A percentile compares a stretch with the other conserved stretches of the same genome.
These are phyloP conservation scores for Macrophomina tecta DNA, from an alignment of 2,329 filamentous ascomycete genomes.

Conservation along the genomic window DNA sequence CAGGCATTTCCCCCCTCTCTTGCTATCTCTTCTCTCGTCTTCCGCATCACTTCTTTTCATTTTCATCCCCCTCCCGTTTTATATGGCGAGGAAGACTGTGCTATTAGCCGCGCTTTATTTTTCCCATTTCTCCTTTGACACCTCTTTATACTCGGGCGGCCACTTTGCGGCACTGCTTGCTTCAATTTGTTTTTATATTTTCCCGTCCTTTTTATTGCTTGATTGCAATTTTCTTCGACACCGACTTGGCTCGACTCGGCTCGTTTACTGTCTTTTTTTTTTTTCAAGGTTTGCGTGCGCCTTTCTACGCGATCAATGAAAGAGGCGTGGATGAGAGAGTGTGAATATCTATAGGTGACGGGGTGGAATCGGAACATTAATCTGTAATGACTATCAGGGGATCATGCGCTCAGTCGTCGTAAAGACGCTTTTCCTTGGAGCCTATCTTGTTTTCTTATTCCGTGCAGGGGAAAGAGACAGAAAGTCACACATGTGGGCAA, in stretches of 20 bases:
- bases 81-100: constrained; percentile 23
- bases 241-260: too few relatives aligned
- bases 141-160: constrained; percentile 7
- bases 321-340: not conserved
- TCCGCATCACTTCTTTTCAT: not conserved
- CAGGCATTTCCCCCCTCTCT: not conserved
- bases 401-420: constrained; percentile 2
- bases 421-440: not conserved
- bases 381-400: constrained; percentile 35
- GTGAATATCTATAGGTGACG: too few relatives aligned
- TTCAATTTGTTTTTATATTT: not conserved
- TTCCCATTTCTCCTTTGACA: not conserved
- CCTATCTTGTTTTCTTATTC: too few relatives aligned
- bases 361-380: constrained; percentile 12
- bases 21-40: not conserved
- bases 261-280: not conserved
- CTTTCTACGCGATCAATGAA: not conserved
- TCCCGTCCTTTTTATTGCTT: not conserved
- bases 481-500: not conserved
- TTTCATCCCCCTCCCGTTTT: not conserved
- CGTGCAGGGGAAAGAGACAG: not conserved
- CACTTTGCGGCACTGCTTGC: constrained; percentile 16
- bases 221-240: too few relatives aligned
- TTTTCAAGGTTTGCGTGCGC: not conserved
- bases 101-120: constrained; percentile 21